Evolutionary conservation across 345 rosid species (phyloP), one percentile per base, ranked within the genome.

Genomic region (Linum usitatissimum): DNA sequence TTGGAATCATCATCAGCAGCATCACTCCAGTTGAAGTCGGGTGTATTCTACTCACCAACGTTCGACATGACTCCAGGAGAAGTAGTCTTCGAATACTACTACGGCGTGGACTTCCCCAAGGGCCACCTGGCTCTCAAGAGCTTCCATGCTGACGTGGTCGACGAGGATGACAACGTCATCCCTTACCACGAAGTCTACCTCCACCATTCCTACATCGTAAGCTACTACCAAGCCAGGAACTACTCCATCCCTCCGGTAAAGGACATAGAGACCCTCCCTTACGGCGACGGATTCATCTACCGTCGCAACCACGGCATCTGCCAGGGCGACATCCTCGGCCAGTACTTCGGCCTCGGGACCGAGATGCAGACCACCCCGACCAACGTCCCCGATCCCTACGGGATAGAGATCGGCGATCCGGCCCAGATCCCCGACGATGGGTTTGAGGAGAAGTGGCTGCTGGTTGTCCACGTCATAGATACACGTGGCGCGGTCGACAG

Each of bases 51-150:
- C 28, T 55, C 58, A 10, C 58, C 58, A 8, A 6, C 30, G 4
- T 55, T 55, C 20, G 5, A 8, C 28, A 18, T 18, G 30, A 7
- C 28, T 8, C 58, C 58, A 10, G 58, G 58, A 55, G 15, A 17
- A 10, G 58, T 55, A 8, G 23, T 8, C 28, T 18, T 18, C 58
- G 13, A 23, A 4, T 18, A 55, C 58, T 55, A 5, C 30, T 55
- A 55, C 58, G 13, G 18, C 58, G 30, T 55, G 1, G 58, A 55
- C 21, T 55, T 55, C 58, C 58, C 58, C 4, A 55, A 18, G 6
- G 58, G 58, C 30, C 58, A 55, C 30, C 28, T 55, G 3, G 58
- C 58, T 13, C 58, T 55, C 58, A 55, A 55, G 58, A 55, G 58
- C 58, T 55, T 55, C 19, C 21, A 13, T 8, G 58, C 28, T 3